Base-by-base conservation (phyloP, 106 monocot genomes). In the Vanilla planifolia region DNA sequence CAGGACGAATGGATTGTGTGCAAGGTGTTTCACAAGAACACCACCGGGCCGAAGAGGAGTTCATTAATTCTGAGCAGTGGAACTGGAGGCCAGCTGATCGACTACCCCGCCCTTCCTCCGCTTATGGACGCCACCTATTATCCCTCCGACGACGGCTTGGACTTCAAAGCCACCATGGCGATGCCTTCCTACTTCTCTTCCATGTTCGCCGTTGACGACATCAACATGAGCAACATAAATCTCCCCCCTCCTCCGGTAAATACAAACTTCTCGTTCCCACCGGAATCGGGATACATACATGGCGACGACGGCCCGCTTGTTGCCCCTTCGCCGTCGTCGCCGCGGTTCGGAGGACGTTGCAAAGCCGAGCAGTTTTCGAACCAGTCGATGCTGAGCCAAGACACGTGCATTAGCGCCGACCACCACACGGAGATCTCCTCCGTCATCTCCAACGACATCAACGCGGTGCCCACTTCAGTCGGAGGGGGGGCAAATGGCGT, bases 1-100 rank as follows among this genome's bases (percentile, higher is more conserved):
- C 81, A 91, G 91, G 91, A 91, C 67, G 85, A 86, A 52, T 91
- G 91, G 91, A 85, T 66, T 25, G 85, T 91, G 19, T 79, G 73
- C 63, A 76, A 74, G 66, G 77, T 91, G 20, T 75, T 86, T 66
- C 70, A 83, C 61, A 91, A 91, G 79, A 64, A 64, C 59, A 51
- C 20, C 0, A 7, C 20, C 3, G 75, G 63, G 6, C 28, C 67
- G 2, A 78, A 80, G 68, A 79, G 62, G 63, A 52, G 43, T 26
- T 70, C 43, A 53, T n/a, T n/a, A n/a, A 30, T 53, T 27, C 53
- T 29, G 5, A n/a, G 29, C n/a, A n/a, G n/a, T n/a, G n/a, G n/a
- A n/a, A n/a, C n/a, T n/a, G n/a, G n/a, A n/a, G 83, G 59, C 19
- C 34, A 21, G 6, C n/a, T 72, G 25, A 33, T 79, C 23, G 76